phyloP scores from a whole-genome alignment of 23 red algal genomes.

The Gracilaria domingensis region DNA sequence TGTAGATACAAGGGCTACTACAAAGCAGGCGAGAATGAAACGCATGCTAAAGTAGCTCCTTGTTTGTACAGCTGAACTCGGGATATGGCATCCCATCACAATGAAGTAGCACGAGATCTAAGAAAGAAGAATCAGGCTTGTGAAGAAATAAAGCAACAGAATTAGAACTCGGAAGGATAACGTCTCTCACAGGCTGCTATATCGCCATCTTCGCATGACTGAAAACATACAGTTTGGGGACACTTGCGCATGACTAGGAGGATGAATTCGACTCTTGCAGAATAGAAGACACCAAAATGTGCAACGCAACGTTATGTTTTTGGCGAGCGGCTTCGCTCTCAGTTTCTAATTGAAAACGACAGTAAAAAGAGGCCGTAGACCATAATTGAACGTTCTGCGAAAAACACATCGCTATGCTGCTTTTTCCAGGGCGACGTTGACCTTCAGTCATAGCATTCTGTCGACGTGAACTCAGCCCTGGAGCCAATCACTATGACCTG shows the following conservation, averaged over 20 bases:
- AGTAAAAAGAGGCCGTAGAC: not conserved
- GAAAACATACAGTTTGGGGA: no score
- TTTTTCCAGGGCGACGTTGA: no score
- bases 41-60: not conserved
- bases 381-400: not conserved
- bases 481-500: no score
- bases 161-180: not conserved
- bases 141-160: not conserved
- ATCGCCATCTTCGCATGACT: not conserved
- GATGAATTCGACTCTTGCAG: not conserved
- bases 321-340: not conserved
- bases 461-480: no score
- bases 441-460: no score
- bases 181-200: not conserved
- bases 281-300: not conserved
- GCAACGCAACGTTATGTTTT: not conserved
- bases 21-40: not conserved
- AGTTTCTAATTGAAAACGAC: conserved; percentile 14
- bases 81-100: not conserved
- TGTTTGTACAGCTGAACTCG: not conserved
- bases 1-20: not conserved
- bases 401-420: not conserved
- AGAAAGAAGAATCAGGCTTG: not conserved
- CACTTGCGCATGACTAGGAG: not conserved
- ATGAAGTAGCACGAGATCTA: not conserved